Base-by-base conservation (phyloP, 495 filamentous ascomycete genomes). In the Xylaria nigripes region DNA sequence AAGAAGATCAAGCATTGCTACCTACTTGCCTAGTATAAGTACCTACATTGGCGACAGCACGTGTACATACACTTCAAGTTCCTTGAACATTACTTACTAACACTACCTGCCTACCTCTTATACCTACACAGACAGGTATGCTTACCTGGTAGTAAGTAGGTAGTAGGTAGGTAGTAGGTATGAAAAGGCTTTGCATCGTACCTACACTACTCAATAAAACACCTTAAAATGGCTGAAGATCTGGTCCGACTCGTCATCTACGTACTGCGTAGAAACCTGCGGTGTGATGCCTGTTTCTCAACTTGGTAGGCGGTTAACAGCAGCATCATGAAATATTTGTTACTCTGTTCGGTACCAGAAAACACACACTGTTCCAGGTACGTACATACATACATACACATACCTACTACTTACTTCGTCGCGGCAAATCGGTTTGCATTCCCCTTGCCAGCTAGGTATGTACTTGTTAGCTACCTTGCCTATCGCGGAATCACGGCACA, bases 401-500 rank as follows among this genome's bases (percentile, higher is more conserved):
- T 9, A 9, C 9, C 25, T 36, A 36, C 6, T 36, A 5, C 32
- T 5, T 36, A 36, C 32, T 36, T 16, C 46, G 12, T 49, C 30
- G 46, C 53, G 46, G 53, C 38, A 55, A 55, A 48, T 55, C 53
- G 46, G 53, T 49, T 55, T 50, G 53, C 43, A 44, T 55, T 38
- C 53, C 53, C 53, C n/a, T n/a, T 55, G 53, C 46, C n/a, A 29
- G 41, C 40, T 40, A 27, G 21, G 19, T 48, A 40, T 2, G 36
- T 40, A 40, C 36, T 18, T 40, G 36, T 40, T 40, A 40, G 36
- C 36, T 23, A 45, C 27, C 13, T 48, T 50, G 45, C 46, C 53
- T 45, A 50, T 55, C 53, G 48, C 53, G 53, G 53, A 49, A 55
- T n/a, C 23, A 50, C 53, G 53, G 53, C 53, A 55, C 53, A 50